These are phyloP conservation scores for Rubia peregrina DNA, from an alignment of 305 asterid species.

Conservation along the genomic window DNA sequence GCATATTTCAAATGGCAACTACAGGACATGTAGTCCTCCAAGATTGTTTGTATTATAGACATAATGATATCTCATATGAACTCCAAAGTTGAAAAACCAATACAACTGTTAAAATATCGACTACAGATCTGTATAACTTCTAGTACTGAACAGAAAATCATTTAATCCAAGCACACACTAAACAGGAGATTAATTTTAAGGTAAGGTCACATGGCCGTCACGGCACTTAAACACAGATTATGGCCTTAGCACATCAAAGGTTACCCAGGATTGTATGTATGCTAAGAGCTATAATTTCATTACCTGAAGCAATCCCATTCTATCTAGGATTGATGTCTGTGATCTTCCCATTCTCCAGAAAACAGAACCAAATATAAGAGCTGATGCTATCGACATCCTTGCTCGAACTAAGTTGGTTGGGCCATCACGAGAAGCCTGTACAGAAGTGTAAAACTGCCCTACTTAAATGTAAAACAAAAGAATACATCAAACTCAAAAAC, in stretches of 20 bases:
- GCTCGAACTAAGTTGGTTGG: constrained; percentile 96
- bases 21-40: not conserved
- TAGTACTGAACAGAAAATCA: not conserved
- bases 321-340: constrained; percentile 91
- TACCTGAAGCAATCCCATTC: constrained; percentile 99
- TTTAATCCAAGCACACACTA: not conserved
- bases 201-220: not conserved
- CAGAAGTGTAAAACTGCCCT: constrained; percentile 16
- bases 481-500: not conserved
- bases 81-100: not conserved
- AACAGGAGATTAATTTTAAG: not conserved
- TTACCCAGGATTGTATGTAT: constrained; percentile 7
- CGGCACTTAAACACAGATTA: not conserved
- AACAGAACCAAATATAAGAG: constrained; percentile 92
- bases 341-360: constrained; percentile 99
- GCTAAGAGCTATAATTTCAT: constrained; percentile 3
- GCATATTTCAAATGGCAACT: not conserved
- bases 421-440: constrained; percentile 96
- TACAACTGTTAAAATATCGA: not conserved
- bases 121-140: not conserved
- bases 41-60: not conserved
- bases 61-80: not conserved
- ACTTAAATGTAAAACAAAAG: constrained; percentile 15
- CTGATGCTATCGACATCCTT: constrained; percentile 96
- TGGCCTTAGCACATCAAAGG: constrained; percentile 6